Evolutionary conservation across 1,284 basidiomycete species (phyloP), one percentile per base, ranked within the genome.

Genomic region (Albatrellus sp.): DNA sequence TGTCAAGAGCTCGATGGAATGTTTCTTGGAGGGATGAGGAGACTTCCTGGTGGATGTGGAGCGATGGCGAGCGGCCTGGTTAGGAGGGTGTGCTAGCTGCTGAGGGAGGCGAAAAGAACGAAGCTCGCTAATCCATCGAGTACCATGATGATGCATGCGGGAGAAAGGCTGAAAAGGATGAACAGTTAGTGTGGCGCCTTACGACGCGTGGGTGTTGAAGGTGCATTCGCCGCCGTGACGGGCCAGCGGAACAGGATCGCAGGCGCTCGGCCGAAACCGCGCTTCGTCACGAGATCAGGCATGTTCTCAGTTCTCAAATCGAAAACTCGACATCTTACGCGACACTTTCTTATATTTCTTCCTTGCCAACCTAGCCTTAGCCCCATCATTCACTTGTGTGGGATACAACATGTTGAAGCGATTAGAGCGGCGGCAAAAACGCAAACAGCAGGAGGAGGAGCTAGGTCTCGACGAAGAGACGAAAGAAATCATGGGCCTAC

Each of bases 401-500:
- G 9, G 13, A 13, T 38, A 8, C 32, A 20, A 13, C 50, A 88
- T 93, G 79, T 92, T 88, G 71, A 90, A 91, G 65, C 73, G 87
- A 48, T 73, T 88, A 8, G 77, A 80, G 53, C 84, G 79, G 58
- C 73, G 81, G 44, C 68, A 73, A 32, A 70, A 70, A 54, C 80
- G 73, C 54, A 72, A 70, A 49, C 70, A 80, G 56, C 68, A 80
- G 52, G 82, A 84, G 49, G 81, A 83, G 57, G 74, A 76, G 44
- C 66, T 80, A 30, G 84, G 81, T 0, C 55, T 88, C 5, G 77
- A 88, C 46, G 75, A 73, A 17, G 79, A 80, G 39, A 69, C 72
- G 66, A 87, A 76, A 55, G 79, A 80, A 46, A 64, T 77, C 32
- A 61, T 84, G n/a, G 85, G 83, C 10, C 58, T 88, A 49, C 69